phyloP scores from a whole-genome alignment of 495 filamentous ascomycete genomes.

The Penicillium goetzii region DNA sequence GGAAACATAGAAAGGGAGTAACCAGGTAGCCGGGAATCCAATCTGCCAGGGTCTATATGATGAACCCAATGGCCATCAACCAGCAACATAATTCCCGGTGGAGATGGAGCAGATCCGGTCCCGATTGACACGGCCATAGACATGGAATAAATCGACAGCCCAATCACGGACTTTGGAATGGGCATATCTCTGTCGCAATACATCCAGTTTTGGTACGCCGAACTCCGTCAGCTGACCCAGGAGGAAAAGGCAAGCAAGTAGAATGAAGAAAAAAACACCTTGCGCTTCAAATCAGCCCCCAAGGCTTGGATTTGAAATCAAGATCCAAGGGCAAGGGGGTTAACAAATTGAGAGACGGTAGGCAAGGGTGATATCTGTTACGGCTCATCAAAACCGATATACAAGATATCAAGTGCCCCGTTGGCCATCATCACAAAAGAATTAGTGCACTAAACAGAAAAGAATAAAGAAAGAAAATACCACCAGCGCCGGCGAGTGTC shows the following conservation, averaged over 20 bases:
- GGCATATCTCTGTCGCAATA: constrained; percentile 4
- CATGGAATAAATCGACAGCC: neutral
- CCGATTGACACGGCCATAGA: neutral
- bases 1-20: neutral
- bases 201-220: constrained; percentile 26
- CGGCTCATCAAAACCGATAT: neutral
- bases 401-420: constrained; percentile 9
- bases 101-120: neutral
- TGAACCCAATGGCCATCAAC: neutral
- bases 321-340: neutral
- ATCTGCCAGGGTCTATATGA: neutral
- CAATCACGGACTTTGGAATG: neutral
- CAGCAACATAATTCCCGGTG: neutral
- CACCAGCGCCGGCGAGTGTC: constrained; percentile 28
- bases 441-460: constrained; percentile 11
- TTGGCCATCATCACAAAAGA: neutral
- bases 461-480: constrained; percentile 11
- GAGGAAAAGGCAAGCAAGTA: constrained; percentile 8
- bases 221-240: constrained; percentile 25
- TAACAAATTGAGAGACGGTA: constrained; percentile 6
- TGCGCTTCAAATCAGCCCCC: constrained; percentile 4
- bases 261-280: constrained; percentile 9
- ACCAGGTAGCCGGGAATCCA: neutral
- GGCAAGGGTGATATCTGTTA: neutral
- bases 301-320: constrained; percentile 11